Conservation (phyloP, 345 rosid genomes). For the Brassica juncea region DNA sequence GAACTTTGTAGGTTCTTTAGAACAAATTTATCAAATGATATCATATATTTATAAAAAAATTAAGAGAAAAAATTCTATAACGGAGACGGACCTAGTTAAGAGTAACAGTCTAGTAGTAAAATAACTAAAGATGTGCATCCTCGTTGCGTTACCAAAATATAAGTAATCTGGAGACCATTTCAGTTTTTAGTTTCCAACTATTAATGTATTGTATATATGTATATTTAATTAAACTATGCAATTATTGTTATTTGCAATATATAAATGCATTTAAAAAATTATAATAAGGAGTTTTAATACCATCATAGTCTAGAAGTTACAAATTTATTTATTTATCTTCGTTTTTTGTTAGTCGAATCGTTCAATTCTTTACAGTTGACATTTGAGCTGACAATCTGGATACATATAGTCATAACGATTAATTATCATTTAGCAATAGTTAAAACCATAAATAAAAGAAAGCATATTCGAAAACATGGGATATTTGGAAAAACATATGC, state of each 20-base stretch:
- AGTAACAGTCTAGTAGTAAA: too few relatives aligned
- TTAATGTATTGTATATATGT: background rate
- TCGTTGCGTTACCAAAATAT: background rate
- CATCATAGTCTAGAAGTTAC: background rate
- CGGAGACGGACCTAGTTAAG: too few relatives aligned
- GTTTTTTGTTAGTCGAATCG: background rate
- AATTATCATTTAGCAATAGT: conserved; percentile 23
- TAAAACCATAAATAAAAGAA: conserved; percentile 18
- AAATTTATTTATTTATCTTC: background rate
- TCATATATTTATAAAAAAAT: too few relatives aligned
- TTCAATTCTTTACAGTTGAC: conserved; percentile 33
- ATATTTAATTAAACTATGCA: background rate
- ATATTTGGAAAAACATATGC: conserved; percentile 22
- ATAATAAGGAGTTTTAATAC: background rate
- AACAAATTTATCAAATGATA: too few relatives aligned
- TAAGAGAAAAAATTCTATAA: too few relatives aligned
- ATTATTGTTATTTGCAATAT: background rate
- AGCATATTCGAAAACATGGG: conserved; percentile 33
- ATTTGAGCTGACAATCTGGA: conserved; percentile 28
- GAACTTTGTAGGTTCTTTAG: too few relatives aligned
- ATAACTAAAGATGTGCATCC: background rate
- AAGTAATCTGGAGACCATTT: background rate
- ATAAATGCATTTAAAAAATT: background rate
- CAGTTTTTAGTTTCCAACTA: background rate
- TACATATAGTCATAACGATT: conserved; percentile 15